Conservation (phyloP, 1,139 yeast species). For the Protomyces inundatus region DNA sequence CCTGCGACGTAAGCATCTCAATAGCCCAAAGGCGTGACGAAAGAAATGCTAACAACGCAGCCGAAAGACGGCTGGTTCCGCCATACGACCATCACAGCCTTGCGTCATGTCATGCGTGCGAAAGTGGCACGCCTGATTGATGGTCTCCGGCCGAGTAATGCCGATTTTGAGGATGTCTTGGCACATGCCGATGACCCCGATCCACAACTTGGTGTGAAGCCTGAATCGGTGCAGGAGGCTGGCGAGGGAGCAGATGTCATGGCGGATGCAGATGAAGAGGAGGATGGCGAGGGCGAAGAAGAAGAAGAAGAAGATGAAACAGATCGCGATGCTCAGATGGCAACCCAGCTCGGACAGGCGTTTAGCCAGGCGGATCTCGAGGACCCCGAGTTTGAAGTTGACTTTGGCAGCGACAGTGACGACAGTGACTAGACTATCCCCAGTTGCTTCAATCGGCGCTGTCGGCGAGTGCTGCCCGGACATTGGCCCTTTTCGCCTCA, state of each 20-base stretch:
- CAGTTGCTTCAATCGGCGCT: neutral
- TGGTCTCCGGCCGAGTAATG: constrained; percentile 7
- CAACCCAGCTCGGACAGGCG: neutral
- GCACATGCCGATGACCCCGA: constrained; percentile 14
- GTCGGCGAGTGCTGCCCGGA: neutral
- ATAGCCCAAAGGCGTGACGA: constrained; percentile 51
- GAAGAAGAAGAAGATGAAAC: neutral
- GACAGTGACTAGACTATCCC: neutral
- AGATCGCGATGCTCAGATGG: neutral
- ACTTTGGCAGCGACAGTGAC: neutral
- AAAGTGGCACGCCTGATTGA: constrained; percentile 44
- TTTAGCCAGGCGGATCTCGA: neutral
- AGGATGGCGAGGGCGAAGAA: neutral
- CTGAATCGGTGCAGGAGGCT: neutral
- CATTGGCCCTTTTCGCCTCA: neutral
- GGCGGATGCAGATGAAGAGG: neutral
- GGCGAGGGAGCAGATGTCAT: neutral
- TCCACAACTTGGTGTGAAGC: constrained; percentile 2
- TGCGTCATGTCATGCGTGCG: constrained; percentile 64
- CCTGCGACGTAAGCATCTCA: neutral
- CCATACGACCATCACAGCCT: neutral
- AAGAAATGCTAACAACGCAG: constrained; percentile 53
- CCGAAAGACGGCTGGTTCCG: constrained; percentile 50
- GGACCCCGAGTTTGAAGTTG: neutral
- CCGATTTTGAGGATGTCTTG: constrained; percentile 1